Base-by-base conservation (phyloP, 73 alveolate genomes). In the Tetrahymena elliotti region DNA sequence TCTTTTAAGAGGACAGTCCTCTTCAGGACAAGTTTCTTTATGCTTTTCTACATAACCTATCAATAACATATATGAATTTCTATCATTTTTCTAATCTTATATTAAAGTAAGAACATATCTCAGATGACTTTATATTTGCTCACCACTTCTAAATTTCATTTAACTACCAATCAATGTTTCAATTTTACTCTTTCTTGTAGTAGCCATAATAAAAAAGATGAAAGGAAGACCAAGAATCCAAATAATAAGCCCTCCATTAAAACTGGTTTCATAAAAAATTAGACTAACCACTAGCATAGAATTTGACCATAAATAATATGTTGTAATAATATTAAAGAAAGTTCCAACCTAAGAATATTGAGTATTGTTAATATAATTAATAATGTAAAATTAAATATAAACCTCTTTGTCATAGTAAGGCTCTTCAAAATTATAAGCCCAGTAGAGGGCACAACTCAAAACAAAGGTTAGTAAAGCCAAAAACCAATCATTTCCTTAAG, bases 1-100 rank as follows among this genome's bases (percentile, higher is more conserved):
- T 52, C 93, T 95, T 95, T 98, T 98, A n/a, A 98, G 95, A 6
- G 98, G 97, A 47, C 99, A 98, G 53, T 97, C 99, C 93, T 96
- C 95, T 94, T 96, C 96, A 54, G 98, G 96, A 84, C 99, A 98
- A 40, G 97, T 97, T 94, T 97, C 99, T 96, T 98, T 98, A 93
- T 98, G 99, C 20, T 97, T 97, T 95, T 97, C 97, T 18, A 98
- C 97, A 95, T 98, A 98, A 35, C 99, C 99, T 93, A 96, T 97
- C 83, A 98, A 96, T 88, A 98, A 94, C 94, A 97, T 97, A 95
- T 97, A 98, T 93, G 98, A 96, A 95, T 97, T 97, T 84, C 98
- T 96, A 93, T 97, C 98, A 22, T 94, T 93, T 53, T 97, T 97
- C 15, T 97, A 95, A 93, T 97, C 96, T 94, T 95, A 94, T 27